Conservation (phyloP, 805 yeast genomes). For the Cyberlindnera xylosilytica region DNA sequence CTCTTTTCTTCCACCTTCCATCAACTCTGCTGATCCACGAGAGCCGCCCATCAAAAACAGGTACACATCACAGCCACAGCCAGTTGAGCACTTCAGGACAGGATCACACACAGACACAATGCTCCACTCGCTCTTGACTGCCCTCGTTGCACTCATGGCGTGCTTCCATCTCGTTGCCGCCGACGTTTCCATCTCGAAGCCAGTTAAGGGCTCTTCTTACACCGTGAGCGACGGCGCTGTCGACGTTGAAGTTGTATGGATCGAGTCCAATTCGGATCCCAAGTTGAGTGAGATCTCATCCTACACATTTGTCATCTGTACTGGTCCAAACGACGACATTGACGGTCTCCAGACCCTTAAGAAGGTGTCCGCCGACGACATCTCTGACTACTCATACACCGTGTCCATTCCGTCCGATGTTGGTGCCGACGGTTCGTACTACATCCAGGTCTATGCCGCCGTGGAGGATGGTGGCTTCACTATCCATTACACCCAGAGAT, state of each 20-base stretch:
- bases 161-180: constrained; percentile 5
- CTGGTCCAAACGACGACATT: constrained; percentile 61
- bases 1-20: too few relatives aligned
- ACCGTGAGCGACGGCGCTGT: constrained; percentile 26
- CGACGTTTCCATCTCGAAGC: constrained; percentile 31
- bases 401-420: constrained; percentile 41
- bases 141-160: constrained; percentile 3
- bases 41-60: background rate
- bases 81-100: too few relatives aligned
- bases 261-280: constrained; percentile 51
- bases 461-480: constrained; percentile 39
- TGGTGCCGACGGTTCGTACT: constrained; percentile 67
- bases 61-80: too few relatives aligned
- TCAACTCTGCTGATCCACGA: too few relatives aligned
- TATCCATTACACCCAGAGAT: constrained; percentile 66
- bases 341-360: constrained; percentile 34
- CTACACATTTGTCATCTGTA: constrained; percentile 58
- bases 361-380: constrained; percentile 27
- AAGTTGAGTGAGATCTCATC: constrained; percentile 38
- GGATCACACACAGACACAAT: background rate
- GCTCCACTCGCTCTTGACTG: background rate
- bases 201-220: constrained; percentile 19
- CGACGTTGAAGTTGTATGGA: constrained; percentile 43
- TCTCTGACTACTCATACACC: constrained; percentile 34
- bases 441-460: constrained; percentile 61